Base-by-base conservation (phyloP, 305 asterid species). In the Plantago coronopus region DNA sequence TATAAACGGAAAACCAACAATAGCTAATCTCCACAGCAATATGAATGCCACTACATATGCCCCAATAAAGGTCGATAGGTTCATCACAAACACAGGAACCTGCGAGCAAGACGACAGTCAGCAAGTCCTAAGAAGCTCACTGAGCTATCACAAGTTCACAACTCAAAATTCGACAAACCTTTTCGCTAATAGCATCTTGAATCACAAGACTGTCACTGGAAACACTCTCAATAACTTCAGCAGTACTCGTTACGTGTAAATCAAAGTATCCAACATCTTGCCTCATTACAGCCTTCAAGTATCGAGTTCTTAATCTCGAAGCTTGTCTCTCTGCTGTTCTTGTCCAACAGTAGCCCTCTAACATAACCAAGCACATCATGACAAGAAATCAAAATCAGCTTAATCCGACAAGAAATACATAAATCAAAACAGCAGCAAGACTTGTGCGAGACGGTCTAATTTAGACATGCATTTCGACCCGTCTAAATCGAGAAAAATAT, bases 261-360 rank as follows among this genome's bases (percentile, higher is more conserved):
- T 93, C 99, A 23, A 93, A 93, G 73, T 93, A 89, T 60, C 96
- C 99, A 1, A 93, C 91, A 47, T 93, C 97, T 76, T 93, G 99
- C 69, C 99, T 82, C 72, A 93, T 71, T 68, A 89, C 91, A 60
- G 99, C 99, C 75, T 83, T 87, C 13, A 93, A 66, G 65, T 93
- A 93, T 45, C 87, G 75, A 16, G 82, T 72, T 63, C 97, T 77
- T 56, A 93, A 38, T 40, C 82, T 78, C 7, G 97, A 87, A 15
- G 97, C 97, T 71, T 89, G 96, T 61, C 97, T 82, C 78, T 85
- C 97, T 5, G 91, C 97, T 17, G 99, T 89, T 78, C 97, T 87
- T 61, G 97, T 87, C 96, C 97, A 93, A 69, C 97, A 93, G 74
- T 82, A 93, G 12, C 96, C 97, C 97, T 93, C 99, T 93, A 57